Evolutionary conservation across 2,329 filamentous ascomycete genomes (phyloP).

Genomic region (Epichloe uncinata): DNA sequence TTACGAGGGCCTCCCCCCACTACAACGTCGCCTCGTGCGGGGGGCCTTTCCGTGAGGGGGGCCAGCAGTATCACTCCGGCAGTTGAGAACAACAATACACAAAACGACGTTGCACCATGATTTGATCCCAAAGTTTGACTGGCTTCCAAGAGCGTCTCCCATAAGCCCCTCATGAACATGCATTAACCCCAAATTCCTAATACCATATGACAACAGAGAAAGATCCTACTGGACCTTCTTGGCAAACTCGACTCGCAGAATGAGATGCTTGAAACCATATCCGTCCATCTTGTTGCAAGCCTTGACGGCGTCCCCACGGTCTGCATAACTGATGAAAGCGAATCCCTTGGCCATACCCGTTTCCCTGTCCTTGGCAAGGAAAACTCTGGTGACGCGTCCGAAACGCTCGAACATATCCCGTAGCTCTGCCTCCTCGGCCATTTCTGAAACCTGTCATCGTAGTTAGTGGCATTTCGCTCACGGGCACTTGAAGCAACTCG

Average conservation of each 20-base stretch:
- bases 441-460: conserved; percentile 65
- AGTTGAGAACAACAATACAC: neutral
- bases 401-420: conserved; percentile 97
- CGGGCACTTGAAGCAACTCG: neutral
- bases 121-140: neutral
- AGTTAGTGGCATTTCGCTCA: conserved; percentile 14
- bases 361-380: conserved; percentile 94
- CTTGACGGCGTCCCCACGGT: conserved; percentile 77
- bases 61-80: neutral
- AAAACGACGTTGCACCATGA: neutral
- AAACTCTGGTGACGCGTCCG: conserved; percentile 91
- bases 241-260: conserved; percentile 76
- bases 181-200: conserved; percentile 3
- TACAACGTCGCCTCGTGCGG: too few species aligned
- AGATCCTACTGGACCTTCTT: conserved; percentile 47
- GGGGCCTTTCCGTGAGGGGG: too few species aligned
- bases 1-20: too few species aligned
- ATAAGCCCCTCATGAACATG: neutral
- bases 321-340: conserved; percentile 94
- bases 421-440: conserved; percentile 91
- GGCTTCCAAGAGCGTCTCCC: neutral
- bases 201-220: conserved; percentile 5
- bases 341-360: conserved; percentile 96
- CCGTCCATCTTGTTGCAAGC: conserved; percentile 98
- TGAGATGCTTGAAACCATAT: conserved; percentile 78